Evolutionary conservation across 2,329 filamentous ascomycete species (phyloP), one percentile per base, ranked within the genome.

Genomic region (Ceratocystiopsis brevicomis): DNA sequence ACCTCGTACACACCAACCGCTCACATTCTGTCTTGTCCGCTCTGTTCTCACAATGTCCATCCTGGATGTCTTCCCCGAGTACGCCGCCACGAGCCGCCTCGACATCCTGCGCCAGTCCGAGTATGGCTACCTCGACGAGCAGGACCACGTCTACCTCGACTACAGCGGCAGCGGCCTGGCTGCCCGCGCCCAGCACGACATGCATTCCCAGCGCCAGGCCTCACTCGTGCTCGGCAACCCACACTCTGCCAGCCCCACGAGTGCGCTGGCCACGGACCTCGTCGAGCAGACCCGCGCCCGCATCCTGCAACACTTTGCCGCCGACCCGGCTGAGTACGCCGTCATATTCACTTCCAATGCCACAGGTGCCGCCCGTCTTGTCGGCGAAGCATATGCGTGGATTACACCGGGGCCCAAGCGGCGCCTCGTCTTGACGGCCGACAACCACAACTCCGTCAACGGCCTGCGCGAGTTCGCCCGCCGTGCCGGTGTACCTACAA

Each of bases 371-470:
- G 60, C 60, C 0, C 52, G 57, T 6, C 54, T 64, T 2, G 54
- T 64, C 0, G 61, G 57, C 25, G 61, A 64, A 45, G 51, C 60
- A 6, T 64, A 64, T 45, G 55, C 52, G 6, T 64, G 60, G 43
- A 43, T 45, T 0, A 4, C 3, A 6, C 15, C 5, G 4, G 15
- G n/a, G 10, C 5, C 12, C 37, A 18, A 25, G 14, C 33, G 17
- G 19, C 50, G 51, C 1, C 51, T 62, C 0, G 55, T 64, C 8
- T 46, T 63, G 21, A 61, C 61, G 0, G 51, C 54, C 6, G 61
- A 64, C 47, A 64, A 64, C 50, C 61, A 64, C 47, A 64, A 64
- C 53, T 63, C 60, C 1, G 43, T 64, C 46, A 58, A 62, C 41
- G 61, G 61, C 1, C 43, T 64, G 18, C 54, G 61, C 2, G 55